Evolutionary conservation across 495 filamentous ascomycete species (phyloP).

Genomic region (Astrothelium subdiscretum): DNA sequence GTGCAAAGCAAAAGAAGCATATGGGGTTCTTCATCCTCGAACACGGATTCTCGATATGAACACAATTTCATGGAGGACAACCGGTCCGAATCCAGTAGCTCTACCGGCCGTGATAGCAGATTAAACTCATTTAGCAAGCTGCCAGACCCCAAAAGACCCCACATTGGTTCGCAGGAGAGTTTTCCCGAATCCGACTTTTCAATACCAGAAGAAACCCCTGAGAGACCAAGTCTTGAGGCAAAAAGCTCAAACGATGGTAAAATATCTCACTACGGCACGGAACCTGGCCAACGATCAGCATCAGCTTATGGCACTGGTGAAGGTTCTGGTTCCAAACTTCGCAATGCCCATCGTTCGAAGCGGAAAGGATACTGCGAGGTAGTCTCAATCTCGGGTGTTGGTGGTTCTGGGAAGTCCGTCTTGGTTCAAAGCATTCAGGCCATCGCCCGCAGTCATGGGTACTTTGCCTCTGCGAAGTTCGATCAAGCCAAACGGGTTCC

Average conservation of each 20-base stretch:
- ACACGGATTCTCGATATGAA: slow-evolving; percentile 16
- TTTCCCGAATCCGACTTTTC: not conserved
- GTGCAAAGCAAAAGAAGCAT: not conserved
- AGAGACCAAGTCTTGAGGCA: not conserved
- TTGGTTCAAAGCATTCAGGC: slow-evolving; percentile 67
- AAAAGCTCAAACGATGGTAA: slow-evolving; percentile 7
- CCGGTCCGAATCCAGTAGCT: slow-evolving; percentile 23
- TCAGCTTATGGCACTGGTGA: not conserved
- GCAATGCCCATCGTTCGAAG: slow-evolving; percentile 44
- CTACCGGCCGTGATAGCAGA: slow-evolving; percentile 1
- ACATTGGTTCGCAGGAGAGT: not conserved
- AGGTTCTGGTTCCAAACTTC: slow-evolving; percentile 22
- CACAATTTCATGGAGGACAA: slow-evolving; percentile 17
- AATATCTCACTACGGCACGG: slow-evolving; percentile 4
- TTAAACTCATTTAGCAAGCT: not conserved
- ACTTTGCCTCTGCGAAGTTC: slow-evolving; percentile 75
- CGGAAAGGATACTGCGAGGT: slow-evolving; percentile 64
- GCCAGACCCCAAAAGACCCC: not conserved
- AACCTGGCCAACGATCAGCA: not conserved
- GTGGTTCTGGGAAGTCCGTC: slow-evolving; percentile 74
- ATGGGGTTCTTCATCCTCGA: slow-evolving; percentile 19
- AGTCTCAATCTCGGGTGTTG: slow-evolving; percentile 60
- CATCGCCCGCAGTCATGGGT: slow-evolving; percentile 60
- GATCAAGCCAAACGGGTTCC: slow-evolving; percentile 69
- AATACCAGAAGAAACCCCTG: not conserved